A percentile compares a stretch with the other conserved stretches of the same genome.
phyloP scores from a whole-genome alignment of 495 filamentous ascomycete species.

The Penicillium atrosanguineum region DNA sequence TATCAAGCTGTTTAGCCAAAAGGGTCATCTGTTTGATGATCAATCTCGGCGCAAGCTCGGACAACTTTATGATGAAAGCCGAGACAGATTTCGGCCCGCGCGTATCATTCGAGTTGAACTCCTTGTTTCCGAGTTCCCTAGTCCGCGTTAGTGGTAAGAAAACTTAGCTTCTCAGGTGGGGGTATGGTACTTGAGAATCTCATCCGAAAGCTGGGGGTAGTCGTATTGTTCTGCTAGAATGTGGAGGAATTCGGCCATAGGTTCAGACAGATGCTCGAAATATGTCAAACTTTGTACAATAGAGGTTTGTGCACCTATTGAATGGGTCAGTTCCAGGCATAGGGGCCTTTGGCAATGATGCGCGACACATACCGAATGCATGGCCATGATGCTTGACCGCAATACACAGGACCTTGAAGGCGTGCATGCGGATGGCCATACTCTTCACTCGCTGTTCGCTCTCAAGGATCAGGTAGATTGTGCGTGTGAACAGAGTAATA shows the following conservation, averaged over 20 bases:
- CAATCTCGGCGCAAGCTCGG: conserved; percentile 85
- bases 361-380: conserved; percentile 71
- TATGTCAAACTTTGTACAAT: conserved; percentile 97
- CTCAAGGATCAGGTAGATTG: conserved; percentile 89
- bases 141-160: conserved; percentile 20
- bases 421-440: conserved; percentile 89
- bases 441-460: conserved; percentile 91
- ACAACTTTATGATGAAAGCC: conserved; percentile 91
- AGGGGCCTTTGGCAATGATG: background rate
- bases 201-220: conserved; percentile 92
- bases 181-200: conserved; percentile 63
- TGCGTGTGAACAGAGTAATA: conserved; percentile 86
- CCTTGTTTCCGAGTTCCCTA: conserved; percentile 91
- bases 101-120: conserved; percentile 94
- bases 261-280: conserved; percentile 96
- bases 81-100: conserved; percentile 97
- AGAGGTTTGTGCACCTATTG: conserved; percentile 89
- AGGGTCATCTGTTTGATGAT: conserved; percentile 98
- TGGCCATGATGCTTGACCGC: conserved; percentile 98
- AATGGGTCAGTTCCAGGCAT: conserved; percentile 9
- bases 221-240: conserved; percentile 97
- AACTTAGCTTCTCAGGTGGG: background rate
- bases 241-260: conserved; percentile 97
- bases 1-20: conserved; percentile 89
- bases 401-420: conserved; percentile 94